Conservation (phyloP, 2,329 filamentous ascomycete species). For the Cladosporium sp. region DNA sequence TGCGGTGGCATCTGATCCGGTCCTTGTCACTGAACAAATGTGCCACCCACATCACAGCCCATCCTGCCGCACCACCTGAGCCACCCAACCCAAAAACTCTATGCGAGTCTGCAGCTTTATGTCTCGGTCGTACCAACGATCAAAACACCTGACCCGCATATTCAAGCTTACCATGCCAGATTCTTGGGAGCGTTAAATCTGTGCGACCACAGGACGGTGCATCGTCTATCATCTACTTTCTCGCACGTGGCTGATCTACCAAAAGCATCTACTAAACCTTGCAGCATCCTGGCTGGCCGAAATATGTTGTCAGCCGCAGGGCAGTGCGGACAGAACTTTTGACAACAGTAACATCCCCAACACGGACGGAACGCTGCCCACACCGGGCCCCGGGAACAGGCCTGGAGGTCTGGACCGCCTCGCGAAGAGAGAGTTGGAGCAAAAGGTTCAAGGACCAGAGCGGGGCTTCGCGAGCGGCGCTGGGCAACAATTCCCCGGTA, state of each 20-base stretch:
- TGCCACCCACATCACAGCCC: slow-evolving; percentile 9
- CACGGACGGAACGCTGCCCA: slow-evolving; percentile 10
- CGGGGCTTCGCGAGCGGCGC: slow-evolving; percentile 17
- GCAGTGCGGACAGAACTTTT: slow-evolving; percentile 1
- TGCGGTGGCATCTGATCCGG: not conserved
- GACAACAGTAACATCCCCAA: slow-evolving; percentile 3
- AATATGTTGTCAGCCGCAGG: not conserved
- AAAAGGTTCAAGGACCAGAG: slow-evolving; percentile 5
- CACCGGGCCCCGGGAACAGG: not conserved
- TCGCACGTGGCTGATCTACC: slow-evolving; percentile 15
- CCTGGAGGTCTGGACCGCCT: slow-evolving; percentile 2
- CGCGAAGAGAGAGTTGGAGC: slow-evolving; percentile 2
- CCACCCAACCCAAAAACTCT: not conserved
- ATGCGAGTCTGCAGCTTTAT: slow-evolving; percentile 8
- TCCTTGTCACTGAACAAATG: slow-evolving; percentile 6
- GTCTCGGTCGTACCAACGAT: not conserved
- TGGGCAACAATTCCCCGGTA: not conserved
- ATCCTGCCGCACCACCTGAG: not conserved
- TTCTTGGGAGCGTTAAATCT: not conserved
- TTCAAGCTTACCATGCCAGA: slow-evolving; percentile 6
- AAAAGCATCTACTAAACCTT: not conserved
- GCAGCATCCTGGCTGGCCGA: not conserved
- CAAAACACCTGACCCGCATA: slow-evolving; percentile 2
- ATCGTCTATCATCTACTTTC: slow-evolving; percentile 1
- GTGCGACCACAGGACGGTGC: not conserved